These are phyloP conservation scores for Penicillium sp. DNA, from an alignment of 2,329 filamentous ascomycete species.

Conservation along the genomic window DNA sequence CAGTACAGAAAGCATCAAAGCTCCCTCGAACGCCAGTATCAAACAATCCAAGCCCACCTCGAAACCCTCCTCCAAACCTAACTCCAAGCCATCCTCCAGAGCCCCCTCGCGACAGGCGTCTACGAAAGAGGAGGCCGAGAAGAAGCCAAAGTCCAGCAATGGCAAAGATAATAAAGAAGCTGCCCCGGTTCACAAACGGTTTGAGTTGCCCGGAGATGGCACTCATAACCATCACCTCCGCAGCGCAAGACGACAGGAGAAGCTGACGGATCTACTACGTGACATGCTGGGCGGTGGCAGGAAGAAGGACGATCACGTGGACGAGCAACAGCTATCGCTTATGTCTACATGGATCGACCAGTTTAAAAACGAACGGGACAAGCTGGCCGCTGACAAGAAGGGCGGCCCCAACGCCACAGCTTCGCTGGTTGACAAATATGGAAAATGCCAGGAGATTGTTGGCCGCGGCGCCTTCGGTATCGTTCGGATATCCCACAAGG, in stretches of 20 bases:
- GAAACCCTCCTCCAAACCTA: constrained; percentile 19
- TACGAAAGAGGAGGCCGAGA: constrained; percentile 22
- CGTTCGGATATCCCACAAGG: constrained; percentile 94
- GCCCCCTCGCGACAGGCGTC: no score
- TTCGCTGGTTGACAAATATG: constrained; percentile 89
- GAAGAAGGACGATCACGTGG: constrained; percentile 55
- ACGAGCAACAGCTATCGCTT: constrained; percentile 75
- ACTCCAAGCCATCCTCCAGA: constrained; percentile 26
- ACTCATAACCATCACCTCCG: constrained; percentile 84
- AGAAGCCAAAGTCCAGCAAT: constrained; percentile 22
- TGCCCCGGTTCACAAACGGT: constrained; percentile 38
- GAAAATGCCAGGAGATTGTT: constrained; percentile 94
- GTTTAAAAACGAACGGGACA: constrained; percentile 76
- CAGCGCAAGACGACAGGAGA: constrained; percentile 85
- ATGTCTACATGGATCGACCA: constrained; percentile 96
- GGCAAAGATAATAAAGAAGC: constrained; percentile 32
- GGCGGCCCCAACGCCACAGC: constrained; percentile 63
- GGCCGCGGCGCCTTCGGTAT: constrained; percentile 95
- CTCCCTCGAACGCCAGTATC: constrained; percentile 29
- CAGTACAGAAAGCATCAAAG: constrained; percentile 30
- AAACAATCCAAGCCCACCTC: no score
- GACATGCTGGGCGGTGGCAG: constrained; percentile 71
- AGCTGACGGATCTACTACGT: constrained; percentile 83
- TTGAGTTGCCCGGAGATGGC: constrained; percentile 54
- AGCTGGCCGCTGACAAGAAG: constrained; percentile 64